Percentiles rank a stretch among this genome's conserved stretches.
Evolutionary conservation across 257 asterid species (phyloP).

Genomic region (Oldenlandia corymbosa): DNA sequence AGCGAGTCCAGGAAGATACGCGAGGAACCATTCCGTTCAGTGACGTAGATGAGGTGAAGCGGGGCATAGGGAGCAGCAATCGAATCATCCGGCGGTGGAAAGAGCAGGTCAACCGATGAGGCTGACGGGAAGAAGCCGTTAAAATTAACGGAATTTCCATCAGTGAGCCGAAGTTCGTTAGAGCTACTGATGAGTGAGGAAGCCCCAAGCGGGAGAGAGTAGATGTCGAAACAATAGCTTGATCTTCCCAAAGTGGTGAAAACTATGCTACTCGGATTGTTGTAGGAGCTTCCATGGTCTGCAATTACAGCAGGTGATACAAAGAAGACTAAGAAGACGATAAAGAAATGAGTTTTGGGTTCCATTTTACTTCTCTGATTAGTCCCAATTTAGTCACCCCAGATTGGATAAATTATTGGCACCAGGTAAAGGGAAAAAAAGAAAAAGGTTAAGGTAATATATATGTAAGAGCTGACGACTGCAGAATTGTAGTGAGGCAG

Average conservation of each 20-base stretch:
- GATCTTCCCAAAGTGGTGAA: constrained; percentile 66
- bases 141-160: constrained; percentile 67
- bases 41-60: constrained; percentile 51
- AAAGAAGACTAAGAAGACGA: constrained; percentile 14
- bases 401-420: too few relatives aligned
- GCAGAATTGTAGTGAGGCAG: too few relatives aligned
- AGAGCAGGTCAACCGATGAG: constrained; percentile 34
- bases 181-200: constrained; percentile 16
- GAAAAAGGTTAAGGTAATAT: too few relatives aligned
- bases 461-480: too few relatives aligned
- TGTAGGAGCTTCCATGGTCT: constrained; percentile 19
- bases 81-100: constrained; percentile 18
- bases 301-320: constrained; percentile 15
- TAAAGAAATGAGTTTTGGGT: constrained; percentile 9
- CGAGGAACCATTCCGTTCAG: constrained; percentile 73
- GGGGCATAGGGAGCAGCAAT: neutral
- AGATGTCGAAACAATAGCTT: constrained; percentile 69
- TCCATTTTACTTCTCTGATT: constrained; percentile 17
- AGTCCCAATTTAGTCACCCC: too few relatives aligned
- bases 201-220: constrained; percentile 30
- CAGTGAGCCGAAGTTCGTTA: constrained; percentile 56
- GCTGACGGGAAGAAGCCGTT: constrained; percentile 65
- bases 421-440: too few relatives aligned
- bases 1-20: constrained; percentile 49
- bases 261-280: constrained; percentile 37